Conservation (phyloP, 179 eudicot species). For the Spinacia oleracea region DNA sequence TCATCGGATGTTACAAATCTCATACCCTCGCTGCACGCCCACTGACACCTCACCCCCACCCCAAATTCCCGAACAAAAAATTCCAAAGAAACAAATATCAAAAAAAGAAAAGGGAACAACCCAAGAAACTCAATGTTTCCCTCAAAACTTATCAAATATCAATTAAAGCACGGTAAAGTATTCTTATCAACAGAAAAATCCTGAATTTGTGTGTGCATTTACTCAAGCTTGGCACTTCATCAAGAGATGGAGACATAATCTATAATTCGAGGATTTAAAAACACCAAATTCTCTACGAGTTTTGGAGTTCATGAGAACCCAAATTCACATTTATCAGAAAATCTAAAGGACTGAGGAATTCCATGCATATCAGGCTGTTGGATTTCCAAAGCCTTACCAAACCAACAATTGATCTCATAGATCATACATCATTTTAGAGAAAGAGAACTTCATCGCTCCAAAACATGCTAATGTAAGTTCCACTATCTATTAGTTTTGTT, state of each 20-base stretch:
- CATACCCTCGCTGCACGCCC: too few species aligned
- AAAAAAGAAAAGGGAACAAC: not conserved
- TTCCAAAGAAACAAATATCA: not conserved
- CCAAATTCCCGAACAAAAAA: not conserved
- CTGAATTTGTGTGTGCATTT: not conserved
- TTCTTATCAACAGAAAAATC: not conserved
- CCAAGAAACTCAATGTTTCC: not conserved
- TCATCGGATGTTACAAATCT: not conserved
- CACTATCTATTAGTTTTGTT: too few species aligned
- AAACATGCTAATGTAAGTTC: not conserved
- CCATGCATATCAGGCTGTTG: not conserved
- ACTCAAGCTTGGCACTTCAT: not conserved
- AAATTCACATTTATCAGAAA: not conserved
- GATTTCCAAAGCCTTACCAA: not conserved
- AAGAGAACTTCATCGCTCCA: too few species aligned
- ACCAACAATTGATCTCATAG: too few species aligned
- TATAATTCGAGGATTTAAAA: not conserved
- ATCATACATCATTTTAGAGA: too few species aligned
- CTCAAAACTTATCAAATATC: not conserved
- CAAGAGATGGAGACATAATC: not conserved
- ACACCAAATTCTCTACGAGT: not conserved
- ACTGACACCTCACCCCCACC: too few species aligned
- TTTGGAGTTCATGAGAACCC: not conserved
- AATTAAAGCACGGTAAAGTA: not conserved
- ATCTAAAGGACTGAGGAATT: not conserved